These are phyloP conservation scores for Ganoderma resinaceum DNA, from an alignment of 1,284 basidiomycete species.

Conservation along the genomic window DNA sequence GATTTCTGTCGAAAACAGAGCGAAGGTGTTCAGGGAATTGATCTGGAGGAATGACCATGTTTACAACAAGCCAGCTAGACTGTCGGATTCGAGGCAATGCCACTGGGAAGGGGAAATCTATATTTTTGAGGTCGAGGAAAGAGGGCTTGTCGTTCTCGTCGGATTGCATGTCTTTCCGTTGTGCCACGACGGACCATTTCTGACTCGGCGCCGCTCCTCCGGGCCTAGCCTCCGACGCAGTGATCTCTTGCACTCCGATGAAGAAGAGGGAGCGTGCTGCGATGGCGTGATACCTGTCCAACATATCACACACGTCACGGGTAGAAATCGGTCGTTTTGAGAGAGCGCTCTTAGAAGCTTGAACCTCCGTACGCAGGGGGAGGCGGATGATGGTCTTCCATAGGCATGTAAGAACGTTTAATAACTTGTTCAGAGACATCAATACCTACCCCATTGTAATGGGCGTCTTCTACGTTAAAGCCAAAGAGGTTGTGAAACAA, in stretches of 20 bases:
- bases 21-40: background rate
- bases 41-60: background rate
- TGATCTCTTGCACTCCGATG: slow-evolving; percentile 16
- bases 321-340: slow-evolving; percentile 8
- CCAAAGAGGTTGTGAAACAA: slow-evolving; percentile 47
- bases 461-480: slow-evolving; percentile 39
- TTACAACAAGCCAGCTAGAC: background rate
- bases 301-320: slow-evolving; percentile 17
- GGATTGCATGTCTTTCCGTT: background rate
- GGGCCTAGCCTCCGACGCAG: background rate
- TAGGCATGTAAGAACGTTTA: background rate
- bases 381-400: slow-evolving; percentile 56
- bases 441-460: slow-evolving; percentile 48
- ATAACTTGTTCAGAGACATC: background rate
- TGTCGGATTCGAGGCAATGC: too few species aligned
- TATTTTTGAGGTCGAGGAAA: background rate
- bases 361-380: slow-evolving; percentile 41
- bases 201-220: background rate
- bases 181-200: slow-evolving; percentile 9
- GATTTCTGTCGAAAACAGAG: background rate
- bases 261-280: slow-evolving; percentile 27
- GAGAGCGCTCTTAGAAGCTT: slow-evolving; percentile 22
- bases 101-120: background rate
- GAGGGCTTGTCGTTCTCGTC: background rate
- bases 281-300: slow-evolving; percentile 13